A percentile compares a stretch with the other conserved stretches of the same genome.
phyloP scores from a whole-genome alignment of 208 protist genomes.

The Wallacemonas rigidus region DNA sequence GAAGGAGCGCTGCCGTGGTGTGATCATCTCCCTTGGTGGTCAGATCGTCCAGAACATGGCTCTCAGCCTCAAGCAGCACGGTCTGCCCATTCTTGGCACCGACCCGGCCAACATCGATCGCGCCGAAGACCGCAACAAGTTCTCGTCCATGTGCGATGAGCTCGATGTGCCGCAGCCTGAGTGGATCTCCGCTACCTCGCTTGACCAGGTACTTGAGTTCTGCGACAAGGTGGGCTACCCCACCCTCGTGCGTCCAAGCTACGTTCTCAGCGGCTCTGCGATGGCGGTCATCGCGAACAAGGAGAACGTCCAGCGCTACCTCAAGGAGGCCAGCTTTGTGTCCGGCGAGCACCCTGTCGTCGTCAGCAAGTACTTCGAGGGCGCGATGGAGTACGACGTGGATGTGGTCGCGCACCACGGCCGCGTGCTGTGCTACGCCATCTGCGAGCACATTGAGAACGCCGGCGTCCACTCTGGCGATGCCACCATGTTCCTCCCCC shows the following conservation, averaged over 20 bases:
- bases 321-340: slow-evolving; percentile 91
- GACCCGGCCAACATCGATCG: slow-evolving; percentile 95
- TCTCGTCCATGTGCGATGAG: slow-evolving; percentile 93
- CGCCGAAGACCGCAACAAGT: slow-evolving; percentile 97
- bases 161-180: slow-evolving; percentile 96
- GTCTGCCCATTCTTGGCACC: slow-evolving; percentile 96
- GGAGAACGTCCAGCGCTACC: slow-evolving; percentile 93
- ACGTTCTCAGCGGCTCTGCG: slow-evolving; percentile 97
- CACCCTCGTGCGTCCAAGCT: slow-evolving; percentile 95
- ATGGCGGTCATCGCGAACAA: slow-evolving; percentile 96
- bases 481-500: slow-evolving; percentile 96
- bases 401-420: slow-evolving; percentile 98
- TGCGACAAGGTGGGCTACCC: slow-evolving; percentile 94
- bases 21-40: slow-evolving; percentile 97
- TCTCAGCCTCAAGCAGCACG: slow-evolving; percentile 85
- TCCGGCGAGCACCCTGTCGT: slow-evolving; percentile 94
- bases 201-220: slow-evolving; percentile 92
- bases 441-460: slow-evolving; percentile 99
- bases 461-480: slow-evolving; percentile 98
- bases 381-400: slow-evolving; percentile 98
- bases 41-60: slow-evolving; percentile 99
- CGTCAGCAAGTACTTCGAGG: slow-evolving; percentile 97
- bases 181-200: slow-evolving; percentile 94
- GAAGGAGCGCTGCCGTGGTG: slow-evolving; percentile 87
- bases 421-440: slow-evolving; percentile 95